Conservation (phyloP, 768 basidiomycete species). For the Strobilomyces confusus region DNA sequence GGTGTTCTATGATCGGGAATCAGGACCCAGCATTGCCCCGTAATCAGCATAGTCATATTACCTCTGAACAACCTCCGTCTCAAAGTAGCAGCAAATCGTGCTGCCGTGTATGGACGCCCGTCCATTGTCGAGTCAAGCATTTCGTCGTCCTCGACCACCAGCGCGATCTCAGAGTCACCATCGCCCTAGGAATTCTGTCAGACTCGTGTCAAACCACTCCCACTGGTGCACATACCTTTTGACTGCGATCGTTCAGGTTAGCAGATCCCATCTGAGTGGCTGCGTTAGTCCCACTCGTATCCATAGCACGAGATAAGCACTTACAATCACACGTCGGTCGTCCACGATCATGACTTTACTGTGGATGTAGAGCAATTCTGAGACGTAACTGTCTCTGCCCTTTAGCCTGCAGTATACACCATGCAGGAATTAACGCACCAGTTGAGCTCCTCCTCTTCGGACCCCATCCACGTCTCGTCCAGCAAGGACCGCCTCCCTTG, state of each 20-base stretch:
- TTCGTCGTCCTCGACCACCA: slow-evolving; percentile 88
- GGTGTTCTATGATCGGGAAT: slow-evolving; percentile 56
- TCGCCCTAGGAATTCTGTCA: slow-evolving; percentile 56
- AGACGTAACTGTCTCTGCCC: slow-evolving; percentile 55
- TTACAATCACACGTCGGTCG: slow-evolving; percentile 81
- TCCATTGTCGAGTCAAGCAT: slow-evolving; percentile 74
- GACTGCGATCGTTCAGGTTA: slow-evolving; percentile 86
- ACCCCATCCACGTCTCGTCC: slow-evolving; percentile 86
- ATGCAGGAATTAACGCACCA: slow-evolving; percentile 49
- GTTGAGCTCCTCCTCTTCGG: slow-evolving; percentile 75
- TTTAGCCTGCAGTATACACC: slow-evolving; percentile 4
- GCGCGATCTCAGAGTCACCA: slow-evolving; percentile 91
- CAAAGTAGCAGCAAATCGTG: slow-evolving; percentile 79
- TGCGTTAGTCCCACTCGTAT: slow-evolving; percentile 5
- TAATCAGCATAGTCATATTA: slow-evolving; percentile 26
- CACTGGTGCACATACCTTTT: slow-evolving; percentile 45
- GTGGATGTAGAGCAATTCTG: slow-evolving; percentile 81
- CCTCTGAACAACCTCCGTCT: slow-evolving; percentile 82
- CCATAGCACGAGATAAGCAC: slow-evolving; percentile 24
- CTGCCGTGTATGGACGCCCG: slow-evolving; percentile 65
- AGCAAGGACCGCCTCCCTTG: slow-evolving; percentile 53
- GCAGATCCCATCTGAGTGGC: slow-evolving; percentile 79
- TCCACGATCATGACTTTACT: slow-evolving; percentile 94
- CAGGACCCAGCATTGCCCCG: neutral
- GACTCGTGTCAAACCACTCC: neutral